A percentile compares a stretch with the other conserved stretches of the same genome.
These are phyloP conservation scores for Aureoboletus auriporus DNA, from an alignment of 768 basidiomycete species.

Conservation along the genomic window DNA sequence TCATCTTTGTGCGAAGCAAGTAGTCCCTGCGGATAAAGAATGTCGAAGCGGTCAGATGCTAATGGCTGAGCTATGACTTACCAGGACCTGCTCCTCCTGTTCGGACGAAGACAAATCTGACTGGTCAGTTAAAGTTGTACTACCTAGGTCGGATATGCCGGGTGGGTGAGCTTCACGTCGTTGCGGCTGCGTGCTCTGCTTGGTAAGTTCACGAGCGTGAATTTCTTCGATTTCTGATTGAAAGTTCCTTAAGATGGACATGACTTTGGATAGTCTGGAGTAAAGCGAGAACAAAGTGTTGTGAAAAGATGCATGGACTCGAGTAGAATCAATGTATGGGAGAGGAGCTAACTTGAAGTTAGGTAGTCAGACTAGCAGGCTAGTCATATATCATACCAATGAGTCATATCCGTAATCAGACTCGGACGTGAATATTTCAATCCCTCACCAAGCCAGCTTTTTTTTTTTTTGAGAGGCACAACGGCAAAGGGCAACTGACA, in stretches of 20 bases:
- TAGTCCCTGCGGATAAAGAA: conserved; percentile 32
- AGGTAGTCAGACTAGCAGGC: not conserved
- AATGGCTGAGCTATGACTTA: conserved; percentile 2
- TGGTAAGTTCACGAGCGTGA: conserved; percentile 60
- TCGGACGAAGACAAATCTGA: conserved; percentile 7
- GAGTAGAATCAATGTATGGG: conserved; percentile 2
- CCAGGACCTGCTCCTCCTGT: conserved; percentile 17
- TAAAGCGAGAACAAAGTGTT: not conserved
- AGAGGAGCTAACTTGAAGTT: not conserved
- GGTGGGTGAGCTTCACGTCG: conserved; percentile 42
- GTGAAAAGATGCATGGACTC: conserved; percentile 13
- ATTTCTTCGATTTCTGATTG: conserved; percentile 80
- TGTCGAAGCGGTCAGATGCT: not conserved
- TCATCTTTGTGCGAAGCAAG: conserved; percentile 44
- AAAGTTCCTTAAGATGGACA: conserved; percentile 34
- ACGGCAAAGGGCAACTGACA: too few relatives aligned
- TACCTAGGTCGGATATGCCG: not conserved
- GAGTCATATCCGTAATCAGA: too few relatives aligned
- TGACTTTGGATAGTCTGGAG: conserved; percentile 5
- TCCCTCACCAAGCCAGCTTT: too few relatives aligned
- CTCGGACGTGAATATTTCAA: too few relatives aligned
- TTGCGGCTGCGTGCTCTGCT: conserved; percentile 49
- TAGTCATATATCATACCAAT: too few relatives aligned
- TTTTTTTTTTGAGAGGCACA: too few relatives aligned
- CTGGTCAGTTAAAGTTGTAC: not conserved